Base-by-base conservation (phyloP, 768 basidiomycete genomes). In the Brasilioporus rufonigricans region DNA sequence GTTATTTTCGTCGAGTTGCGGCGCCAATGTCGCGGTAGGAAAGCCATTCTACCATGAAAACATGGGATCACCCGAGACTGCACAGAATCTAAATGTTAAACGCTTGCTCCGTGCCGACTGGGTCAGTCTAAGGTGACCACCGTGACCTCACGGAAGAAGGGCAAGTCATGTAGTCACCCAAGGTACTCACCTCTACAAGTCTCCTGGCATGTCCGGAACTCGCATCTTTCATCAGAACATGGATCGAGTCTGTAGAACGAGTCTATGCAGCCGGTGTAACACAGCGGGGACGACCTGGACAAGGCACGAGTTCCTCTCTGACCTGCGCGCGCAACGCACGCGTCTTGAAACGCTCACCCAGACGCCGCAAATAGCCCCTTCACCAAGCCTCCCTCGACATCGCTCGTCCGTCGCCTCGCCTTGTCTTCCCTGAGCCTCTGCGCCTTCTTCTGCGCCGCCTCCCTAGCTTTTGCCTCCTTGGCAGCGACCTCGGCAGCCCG, bases 401-500 rank as follows among this genome's bases (percentile, higher is more conserved):
- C 48, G 5, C 32, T 44, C 18, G 40, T 26, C 32, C 55, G 45
- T 21, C 39, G 45, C 40, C 48, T 41, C 5, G 23, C 36, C 50
- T 35, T 56, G 9, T 55, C 51, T 12, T 57, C 61, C 12, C 38
- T 38, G 11, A 50, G 45, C 29, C 47, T 60, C 32, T 53, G 47
- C 23, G n/a, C 45, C 47, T 12, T 61, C 46, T 51, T 52, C 16
- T 43, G 49, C 18, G 41, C 60, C 0, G 27, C 60, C 21, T 67
- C 53, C 27, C 44, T 50, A 0, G 43, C 52, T 13, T 23, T 44
- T 3, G 39, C 55, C n/a, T 60, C 61, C 39, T 48, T 65, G 31
- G 61, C 64, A 18, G 61, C 63, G 1, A 56, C 18, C 18, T 68
- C 61, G 6, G 66, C 53, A 5, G 53, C 61, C 32, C 66, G 60